phyloP scores from a whole-genome alignment of 1,284 basidiomycete genomes.

The Naganishia sp. region DNA sequence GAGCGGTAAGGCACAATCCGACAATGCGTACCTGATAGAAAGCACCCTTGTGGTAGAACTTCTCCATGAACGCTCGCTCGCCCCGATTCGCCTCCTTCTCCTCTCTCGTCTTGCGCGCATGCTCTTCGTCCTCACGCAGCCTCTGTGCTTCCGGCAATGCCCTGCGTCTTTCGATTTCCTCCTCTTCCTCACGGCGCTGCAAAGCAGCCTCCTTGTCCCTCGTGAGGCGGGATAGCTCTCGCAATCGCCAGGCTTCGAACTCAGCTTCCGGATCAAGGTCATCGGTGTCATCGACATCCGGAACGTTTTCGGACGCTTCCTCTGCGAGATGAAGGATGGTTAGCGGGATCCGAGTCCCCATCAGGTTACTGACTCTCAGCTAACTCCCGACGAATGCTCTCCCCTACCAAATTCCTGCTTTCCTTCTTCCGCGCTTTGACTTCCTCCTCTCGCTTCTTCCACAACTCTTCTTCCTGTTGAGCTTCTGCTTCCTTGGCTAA shows the following conservation, averaged over 20 bases:
- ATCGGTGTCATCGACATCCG: slow-evolving; percentile 93
- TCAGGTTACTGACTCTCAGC: slow-evolving; percentile 44
- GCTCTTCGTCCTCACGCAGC: slow-evolving; percentile 83
- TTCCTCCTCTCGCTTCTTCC: slow-evolving; percentile 30
- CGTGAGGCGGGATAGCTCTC: slow-evolving; percentile 87
- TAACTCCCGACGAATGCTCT: slow-evolving; percentile 52
- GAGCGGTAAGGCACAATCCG: neutral
- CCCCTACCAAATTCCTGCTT: slow-evolving; percentile 51
- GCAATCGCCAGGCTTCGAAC: slow-evolving; percentile 92
- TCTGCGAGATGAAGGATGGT: slow-evolving; percentile 57
- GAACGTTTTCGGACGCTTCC: slow-evolving; percentile 76
- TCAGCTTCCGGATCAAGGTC: slow-evolving; percentile 85
- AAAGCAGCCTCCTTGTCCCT: slow-evolving; percentile 83
- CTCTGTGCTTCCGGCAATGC: slow-evolving; percentile 90
- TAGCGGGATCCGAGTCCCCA: neutral
- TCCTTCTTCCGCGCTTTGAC: slow-evolving; percentile 37
- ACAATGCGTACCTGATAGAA: slow-evolving; percentile 76
- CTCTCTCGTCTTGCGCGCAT: slow-evolving; percentile 73
- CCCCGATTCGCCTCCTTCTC: slow-evolving; percentile 72
- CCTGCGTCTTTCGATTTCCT: slow-evolving; percentile 84
- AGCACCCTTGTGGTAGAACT: slow-evolving; percentile 99
- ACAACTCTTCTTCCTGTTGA: slow-evolving; percentile 15
- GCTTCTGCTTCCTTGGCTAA: slow-evolving; percentile 36
- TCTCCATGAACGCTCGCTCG: slow-evolving; percentile 89
- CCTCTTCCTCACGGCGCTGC: slow-evolving; percentile 74